Evolutionary conservation across 1,139 yeast species (phyloP), one percentile per base, ranked within the genome.

Genomic region (Yamadazyma membranifaciens): DNA sequence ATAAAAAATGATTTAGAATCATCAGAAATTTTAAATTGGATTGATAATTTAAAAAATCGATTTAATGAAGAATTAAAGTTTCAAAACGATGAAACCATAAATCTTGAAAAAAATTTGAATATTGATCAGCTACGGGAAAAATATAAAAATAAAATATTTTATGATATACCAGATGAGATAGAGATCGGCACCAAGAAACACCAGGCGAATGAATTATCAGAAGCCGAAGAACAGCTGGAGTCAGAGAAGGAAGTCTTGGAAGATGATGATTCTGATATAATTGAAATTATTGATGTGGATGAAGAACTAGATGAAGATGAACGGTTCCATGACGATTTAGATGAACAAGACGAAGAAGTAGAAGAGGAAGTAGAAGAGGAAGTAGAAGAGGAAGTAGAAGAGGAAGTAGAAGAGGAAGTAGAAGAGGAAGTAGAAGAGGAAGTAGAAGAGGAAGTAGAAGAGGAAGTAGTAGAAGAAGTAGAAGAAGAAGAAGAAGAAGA

Each of bases 21-120:
- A 3, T n/a, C 9, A 4, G 75, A 75, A 12, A 49, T 79, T n/a
- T 60, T 75, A 9, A 55, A 62, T 16, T 81, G 86, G 86, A 71
- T 81, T 26, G 69, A 70, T 34, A 63, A 69, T 4, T 57, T 80
- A 35, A 73, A 74, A 38, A 41, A 48, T 4, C 63, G 78, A 41
- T 78, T 78, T 4, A 56, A 62, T 38, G 43, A 55, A 2, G 65
- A 75, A 4, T 54, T 77, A 22, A 57, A 63, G 28, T 49, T 59
- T 3, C 74, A 78, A 42, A 55, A 60, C 13, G 56, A 60, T 17
- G 75, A 74, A 37, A 68, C 69, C 34, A 44, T 53, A n/a, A 48
- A 49, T 26, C 62, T 73, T 27, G 57, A 63, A 10, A 52, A 57
- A 25, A 60, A 63, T 31, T 34, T 60, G 14, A 54, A 62, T 36